Base-by-base conservation (phyloP, 495 filamentous ascomycete genomes). In the Talaromyces ruber region DNA sequence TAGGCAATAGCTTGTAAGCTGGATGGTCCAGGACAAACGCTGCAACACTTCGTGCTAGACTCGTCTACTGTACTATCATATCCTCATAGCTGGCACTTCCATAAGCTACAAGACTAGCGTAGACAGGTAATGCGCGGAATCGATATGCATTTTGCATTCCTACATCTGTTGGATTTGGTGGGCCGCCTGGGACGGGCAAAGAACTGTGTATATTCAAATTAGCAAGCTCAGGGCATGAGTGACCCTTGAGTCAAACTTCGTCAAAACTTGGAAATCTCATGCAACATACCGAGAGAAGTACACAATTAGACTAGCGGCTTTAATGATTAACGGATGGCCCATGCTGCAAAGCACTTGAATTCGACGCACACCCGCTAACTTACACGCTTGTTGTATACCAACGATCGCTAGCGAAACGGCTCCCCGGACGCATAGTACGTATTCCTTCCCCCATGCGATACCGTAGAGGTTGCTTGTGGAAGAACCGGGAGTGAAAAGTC, bases 121-220 rank as follows among this genome's bases (percentile, higher is more conserved):
- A 92, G 3, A 89, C 86, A 1, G 90, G 90, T 9, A 92, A 74
- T 6, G 88, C 90, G 34, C 89, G 81, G 75, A 93, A 91, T 30
- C 90, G 84, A 28, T 88, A 79, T 4, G 88, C 91, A 71, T 93
- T 93, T 66, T 92, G 89, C 32, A 93, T 72, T 24, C 89, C 86
- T 53, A 89, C 82, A 72, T 92, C 51, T 1, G 51, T 53, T 21
- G 51, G 51, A 53, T 53, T 53, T 26, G 51, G 21, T 53, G 51
- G 51, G 25, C 51, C 51, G 51, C 51, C 51, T 24, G 51, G 9
- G 18, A 21, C 51, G 24, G 51, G 51, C 21, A 53, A 18, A 12
- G 51, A 21, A 24, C 51, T 53, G 24, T 53, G n/a, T n/a, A n/a
- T n/a, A n/a, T n/a, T n/a, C 24, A 53, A 53, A n/a, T n/a, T n/a